phyloP scores from a whole-genome alignment of 257 asterid species.

The Linderniella brevidens region DNA sequence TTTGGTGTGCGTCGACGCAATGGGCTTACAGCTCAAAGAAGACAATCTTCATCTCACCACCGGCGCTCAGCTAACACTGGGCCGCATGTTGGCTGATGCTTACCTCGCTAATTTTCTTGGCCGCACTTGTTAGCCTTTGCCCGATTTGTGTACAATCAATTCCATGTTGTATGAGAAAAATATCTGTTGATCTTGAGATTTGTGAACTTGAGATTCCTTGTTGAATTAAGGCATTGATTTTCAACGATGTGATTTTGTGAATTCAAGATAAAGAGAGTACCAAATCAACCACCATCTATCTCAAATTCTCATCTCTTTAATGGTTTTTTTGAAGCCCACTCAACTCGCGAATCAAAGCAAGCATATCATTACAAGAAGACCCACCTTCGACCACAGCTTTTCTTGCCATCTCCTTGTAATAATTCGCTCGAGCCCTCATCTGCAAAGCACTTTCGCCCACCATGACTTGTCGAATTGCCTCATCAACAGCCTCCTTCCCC shows the following conservation, averaged over 20 bases:
- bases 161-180: background rate
- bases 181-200: too few species aligned
- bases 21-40: conserved; percentile 43
- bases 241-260: too few species aligned
- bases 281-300: too few species aligned
- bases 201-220: too few species aligned
- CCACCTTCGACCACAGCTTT: conserved; percentile 28
- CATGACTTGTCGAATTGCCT: conserved; percentile 18
- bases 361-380: conserved; percentile 22
- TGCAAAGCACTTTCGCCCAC: conserved; percentile 18
- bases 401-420: conserved; percentile 18
- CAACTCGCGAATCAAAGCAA: conserved; percentile 11
- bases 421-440: conserved; percentile 21
- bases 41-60: conserved; percentile 67
- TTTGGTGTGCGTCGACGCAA: conserved; percentile 46
- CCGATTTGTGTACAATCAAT: background rate
- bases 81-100: conserved; percentile 41
- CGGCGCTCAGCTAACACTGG: conserved; percentile 41
- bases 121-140: background rate
- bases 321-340: background rate
- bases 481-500: conserved; percentile 15
- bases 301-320: too few species aligned
- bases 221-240: too few species aligned
- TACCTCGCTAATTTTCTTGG: conserved; percentile 29
- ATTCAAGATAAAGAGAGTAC: too few species aligned